Base-by-base conservation (phyloP, 768 basidiomycete species). In the Cytidiella melzeri region DNA sequence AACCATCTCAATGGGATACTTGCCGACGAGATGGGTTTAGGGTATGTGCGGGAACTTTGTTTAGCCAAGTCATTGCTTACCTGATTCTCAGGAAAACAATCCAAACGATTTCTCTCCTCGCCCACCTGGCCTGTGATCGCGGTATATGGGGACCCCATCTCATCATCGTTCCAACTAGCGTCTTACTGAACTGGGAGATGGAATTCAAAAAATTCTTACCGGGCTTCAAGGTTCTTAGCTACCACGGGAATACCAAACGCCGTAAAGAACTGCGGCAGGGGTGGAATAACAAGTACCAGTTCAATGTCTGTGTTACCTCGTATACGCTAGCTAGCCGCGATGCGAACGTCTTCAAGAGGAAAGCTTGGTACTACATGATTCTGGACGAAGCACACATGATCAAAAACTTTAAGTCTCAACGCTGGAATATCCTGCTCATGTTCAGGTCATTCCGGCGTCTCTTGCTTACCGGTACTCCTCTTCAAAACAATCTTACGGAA, bases 351-450 rank as follows among this genome's bases (percentile, higher is more conserved):
- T 92, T 95, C 73, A 90, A 90, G 66, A 82, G 93, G 38, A 94
- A 92, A 68, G 72, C 79, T 43, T 95, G 93, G 93, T 91, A 92
- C 62, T 96, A 96, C 59, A 89, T 96, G 86, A 82, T 96, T 47
- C 80, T 96, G 4, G 92, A 96, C 62, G 92, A 96, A 66, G 93
- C 92, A 5, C 92, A 96, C 62, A 95, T 94, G 82, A 93, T 96
- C 80, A 94, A 94, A 70, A 96, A 96, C 64, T 95, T 94, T 71
- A 83, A 84, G 61, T 91, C 88, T 0, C 91, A 96, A 63, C 78
- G 93, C 30, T 96, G 93, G 92, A 91, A 90, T 58, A 91, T 84
- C 25, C 67, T 96, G 9, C 74, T 95, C 11, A 87, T 90, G 76
- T 94, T 95, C 66, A 78, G 85, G 25, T 87, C 86, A 9, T 87